Base-by-base conservation (phyloP, 1,139 yeast genomes). In the Lodderomyces parapsilosis region DNA sequence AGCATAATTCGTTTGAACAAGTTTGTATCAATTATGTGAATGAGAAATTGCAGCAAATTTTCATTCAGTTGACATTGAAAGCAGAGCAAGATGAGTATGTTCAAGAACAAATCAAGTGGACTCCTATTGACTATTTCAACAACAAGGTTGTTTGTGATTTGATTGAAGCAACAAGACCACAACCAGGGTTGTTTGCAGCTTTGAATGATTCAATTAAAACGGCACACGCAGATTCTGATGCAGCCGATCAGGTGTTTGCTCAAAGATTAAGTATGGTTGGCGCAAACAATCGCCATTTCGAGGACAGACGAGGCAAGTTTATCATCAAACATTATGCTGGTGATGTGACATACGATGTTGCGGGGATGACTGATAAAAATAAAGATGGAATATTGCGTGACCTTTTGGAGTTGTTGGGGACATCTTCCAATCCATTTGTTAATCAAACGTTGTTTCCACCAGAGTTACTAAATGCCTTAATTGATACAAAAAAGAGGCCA, bases 71-170 rank as follows among this genome's bases (percentile, higher is more conserved):
- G 60, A 94, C 99, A 2, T 76, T 93, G 55, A 93, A 93, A 65
- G 89, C 98, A 0, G 99, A 93, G 65, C 99, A 93, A 70, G 99
- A 93, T 51, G 98, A 94, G 61, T 93, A 94, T 57, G 94, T 90
- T 34, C 87, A 86, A 54, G 99, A 93, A 65, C 87, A 89, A 63
- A 94, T 94, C 59, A 79, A 89, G 61, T 94, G 99, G 99, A 88
- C 96, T 7, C 99, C 99, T 15, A 94, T 94, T 60, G 87, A 93
- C 51, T 94, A 90, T 66, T 94, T 94, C 70, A 93, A 94, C 67
- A 94, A 94, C 66, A 86, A 93, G 65, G 86, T 94, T 54, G 99
- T 94, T 34, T 94, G 99, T 72, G 99, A 94, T 58, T 76, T 94
- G 61, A 94, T 94, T 60, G 99, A 94, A 66, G 88, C 90, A 28